Percentiles rank a stretch among this genome's conserved stretches.
phyloP scores from a whole-genome alignment of 805 yeast species.

The Myxozyma vanderwaltii region DNA sequence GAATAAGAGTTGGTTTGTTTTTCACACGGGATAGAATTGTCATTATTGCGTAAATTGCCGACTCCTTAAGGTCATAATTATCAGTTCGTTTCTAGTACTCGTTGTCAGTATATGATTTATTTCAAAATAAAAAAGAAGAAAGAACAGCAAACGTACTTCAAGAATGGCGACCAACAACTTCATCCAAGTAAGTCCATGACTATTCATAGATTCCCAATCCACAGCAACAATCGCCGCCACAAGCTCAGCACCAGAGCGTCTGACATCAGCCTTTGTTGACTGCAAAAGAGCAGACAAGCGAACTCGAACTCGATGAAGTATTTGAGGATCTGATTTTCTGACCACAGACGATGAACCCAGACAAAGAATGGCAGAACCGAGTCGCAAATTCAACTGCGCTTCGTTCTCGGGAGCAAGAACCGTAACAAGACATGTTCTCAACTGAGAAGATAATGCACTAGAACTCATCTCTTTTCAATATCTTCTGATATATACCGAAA shows the following conservation, averaged over 20 bases:
- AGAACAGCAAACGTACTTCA: slow-evolving; percentile 17
- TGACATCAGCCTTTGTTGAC: slow-evolving; percentile 6
- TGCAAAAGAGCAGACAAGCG: slow-evolving; percentile 29
- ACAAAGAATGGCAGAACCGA: slow-evolving; percentile 15
- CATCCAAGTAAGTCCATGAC: slow-evolving; percentile 31
- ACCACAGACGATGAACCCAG: slow-evolving; percentile 17
- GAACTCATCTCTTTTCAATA: too few species aligned
- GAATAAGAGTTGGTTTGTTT: slow-evolving; percentile 26
- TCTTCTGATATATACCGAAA: too few species aligned
- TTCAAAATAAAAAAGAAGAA: not conserved
- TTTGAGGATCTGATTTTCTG: slow-evolving; percentile 13
- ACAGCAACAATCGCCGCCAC: slow-evolving; percentile 7
- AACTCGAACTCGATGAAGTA: slow-evolving; percentile 26
- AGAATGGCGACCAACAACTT: slow-evolving; percentile 17
- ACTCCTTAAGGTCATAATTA: not conserved
- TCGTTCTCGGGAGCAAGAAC: slow-evolving; percentile 24
- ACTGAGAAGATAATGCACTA: slow-evolving; percentile 4
- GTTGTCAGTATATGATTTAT: not conserved
- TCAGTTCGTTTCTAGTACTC: slow-evolving; percentile 9
- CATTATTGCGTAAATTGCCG: slow-evolving; percentile 8
- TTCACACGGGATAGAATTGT: slow-evolving; percentile 9
- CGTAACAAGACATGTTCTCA: slow-evolving; percentile 19
- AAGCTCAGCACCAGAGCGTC: slow-evolving; percentile 23
- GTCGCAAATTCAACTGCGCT: slow-evolving; percentile 8
- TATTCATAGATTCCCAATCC: slow-evolving; percentile 30